A percentile compares a stretch with the other conserved stretches of the same genome.
Conservation (phyloP, 306 rosid genomes). For the Fragaria vesca region DNA sequence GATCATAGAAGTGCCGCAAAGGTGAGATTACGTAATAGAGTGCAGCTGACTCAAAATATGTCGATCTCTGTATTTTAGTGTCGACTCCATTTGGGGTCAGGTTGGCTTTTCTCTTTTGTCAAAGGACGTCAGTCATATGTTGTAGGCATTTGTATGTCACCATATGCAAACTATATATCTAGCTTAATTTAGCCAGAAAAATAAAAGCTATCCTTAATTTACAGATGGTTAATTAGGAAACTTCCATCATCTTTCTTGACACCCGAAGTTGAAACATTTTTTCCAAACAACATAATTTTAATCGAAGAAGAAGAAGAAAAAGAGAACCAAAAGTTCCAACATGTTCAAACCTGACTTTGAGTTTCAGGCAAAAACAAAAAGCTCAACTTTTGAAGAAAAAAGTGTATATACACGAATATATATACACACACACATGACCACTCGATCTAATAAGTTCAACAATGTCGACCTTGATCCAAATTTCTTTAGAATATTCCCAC, state of each 20-base stretch:
- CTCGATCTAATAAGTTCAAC: conserved; percentile 25
- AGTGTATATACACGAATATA: neutral
- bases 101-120: neutral
- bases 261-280: neutral
- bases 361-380: neutral
- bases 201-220: neutral
- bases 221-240: conserved; percentile 15
- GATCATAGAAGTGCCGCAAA: neutral
- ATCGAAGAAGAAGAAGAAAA: neutral
- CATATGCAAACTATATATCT: neutral
- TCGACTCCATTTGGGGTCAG: neutral
- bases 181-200: too few species aligned
- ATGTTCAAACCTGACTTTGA: neutral
- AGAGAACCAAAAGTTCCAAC: conserved; percentile 5
- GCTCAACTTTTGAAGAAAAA: conserved; percentile 1
- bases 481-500: neutral
- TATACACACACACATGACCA: neutral
- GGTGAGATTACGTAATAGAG: too few species aligned
- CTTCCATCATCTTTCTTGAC: conserved; percentile 21
- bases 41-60: too few species aligned
- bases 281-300: conserved; percentile 16
- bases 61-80: too few species aligned
- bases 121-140: neutral
- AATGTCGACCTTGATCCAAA: conserved; percentile 2
- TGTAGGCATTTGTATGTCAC: neutral